Conservation (phyloP, 371 early-diverging fungal species). For the Funneliformis caledonium region DNA sequence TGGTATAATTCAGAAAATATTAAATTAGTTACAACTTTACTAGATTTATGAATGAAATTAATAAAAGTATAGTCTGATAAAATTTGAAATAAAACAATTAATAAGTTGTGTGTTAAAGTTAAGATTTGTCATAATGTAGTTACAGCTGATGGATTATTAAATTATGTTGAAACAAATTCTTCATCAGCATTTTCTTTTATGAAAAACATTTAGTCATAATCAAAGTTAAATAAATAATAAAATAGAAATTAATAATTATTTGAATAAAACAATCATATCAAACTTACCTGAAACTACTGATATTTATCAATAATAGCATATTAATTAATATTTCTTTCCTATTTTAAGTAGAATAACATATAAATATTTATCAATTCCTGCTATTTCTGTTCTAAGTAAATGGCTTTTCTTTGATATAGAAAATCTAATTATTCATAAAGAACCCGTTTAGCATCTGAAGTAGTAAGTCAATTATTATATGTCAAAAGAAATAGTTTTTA, state of each 20-base stretch:
- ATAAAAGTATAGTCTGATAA: background rate
- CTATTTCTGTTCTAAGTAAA: too few species aligned
- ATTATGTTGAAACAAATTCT: too few species aligned
- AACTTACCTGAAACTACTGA: background rate
- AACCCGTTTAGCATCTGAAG: too few species aligned
- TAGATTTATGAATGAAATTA: background rate
- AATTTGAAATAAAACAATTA: too few species aligned
- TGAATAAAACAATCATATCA: conserved; percentile 4
- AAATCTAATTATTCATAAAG: too few species aligned
- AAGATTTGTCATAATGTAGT: background rate
- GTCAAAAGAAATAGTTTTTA: too few species aligned
- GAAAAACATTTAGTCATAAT: background rate
- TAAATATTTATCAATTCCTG: too few species aligned
- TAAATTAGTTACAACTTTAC: background rate
- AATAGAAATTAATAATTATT: conserved; percentile 7
- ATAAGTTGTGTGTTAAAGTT: background rate
- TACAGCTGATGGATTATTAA: background rate
- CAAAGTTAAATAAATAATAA: background rate
- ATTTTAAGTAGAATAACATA: conserved; percentile 1
- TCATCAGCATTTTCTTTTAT: background rate
- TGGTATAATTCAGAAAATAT: background rate
- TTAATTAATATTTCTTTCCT: conserved; percentile 1
- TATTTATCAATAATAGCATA: conserved; percentile 1
- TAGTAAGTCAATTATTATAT: too few species aligned
- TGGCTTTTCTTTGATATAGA: too few species aligned